A percentile compares a stretch with the other conserved stretches of the same genome.
Conservation (phyloP, 148 eudicot genomes). For the Beta vulgaris region DNA sequence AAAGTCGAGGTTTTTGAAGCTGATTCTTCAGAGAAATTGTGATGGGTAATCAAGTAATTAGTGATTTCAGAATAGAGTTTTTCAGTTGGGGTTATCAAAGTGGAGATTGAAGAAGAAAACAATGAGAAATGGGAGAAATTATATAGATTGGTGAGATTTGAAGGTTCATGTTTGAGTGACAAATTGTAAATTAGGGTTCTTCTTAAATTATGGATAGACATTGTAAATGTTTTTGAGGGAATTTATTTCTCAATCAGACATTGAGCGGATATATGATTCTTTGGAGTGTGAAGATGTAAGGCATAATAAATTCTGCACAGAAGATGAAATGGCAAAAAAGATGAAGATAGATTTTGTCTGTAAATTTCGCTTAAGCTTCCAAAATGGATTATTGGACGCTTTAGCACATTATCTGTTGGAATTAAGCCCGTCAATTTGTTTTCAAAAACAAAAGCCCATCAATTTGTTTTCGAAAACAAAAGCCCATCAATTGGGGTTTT, state of each 20-base stretch:
- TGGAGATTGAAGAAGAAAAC: not conserved
- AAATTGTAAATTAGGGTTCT: not conserved
- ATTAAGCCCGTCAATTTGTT: too few species aligned
- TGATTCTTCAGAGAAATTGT: conserved; percentile 20
- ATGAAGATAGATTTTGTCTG: conserved; percentile 1
- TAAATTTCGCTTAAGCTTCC: not conserved
- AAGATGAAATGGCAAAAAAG: not conserved
- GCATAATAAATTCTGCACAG: too few species aligned
- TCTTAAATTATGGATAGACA: not conserved
- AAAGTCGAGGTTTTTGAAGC: conserved; percentile 10
- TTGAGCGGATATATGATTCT: not conserved
- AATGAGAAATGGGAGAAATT: not conserved
- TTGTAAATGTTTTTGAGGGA: not conserved
- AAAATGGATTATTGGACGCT: not conserved
- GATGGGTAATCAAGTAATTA: conserved; percentile 23
- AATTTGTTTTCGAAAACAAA: too few species aligned
- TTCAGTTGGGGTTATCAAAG: not conserved
- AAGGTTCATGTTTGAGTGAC: conserved; percentile 1
- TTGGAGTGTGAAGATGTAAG: not conserved
- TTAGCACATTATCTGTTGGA: not conserved
- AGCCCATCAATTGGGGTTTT: too few species aligned
- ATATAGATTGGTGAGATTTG: not conserved
- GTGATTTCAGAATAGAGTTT: not conserved
- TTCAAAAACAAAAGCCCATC: too few species aligned
- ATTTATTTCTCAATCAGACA: not conserved